Evolutionary conservation across 768 basidiomycete species (phyloP), one percentile per base, ranked within the genome.

Genomic region (Kwoniella newhampshirensis): DNA sequence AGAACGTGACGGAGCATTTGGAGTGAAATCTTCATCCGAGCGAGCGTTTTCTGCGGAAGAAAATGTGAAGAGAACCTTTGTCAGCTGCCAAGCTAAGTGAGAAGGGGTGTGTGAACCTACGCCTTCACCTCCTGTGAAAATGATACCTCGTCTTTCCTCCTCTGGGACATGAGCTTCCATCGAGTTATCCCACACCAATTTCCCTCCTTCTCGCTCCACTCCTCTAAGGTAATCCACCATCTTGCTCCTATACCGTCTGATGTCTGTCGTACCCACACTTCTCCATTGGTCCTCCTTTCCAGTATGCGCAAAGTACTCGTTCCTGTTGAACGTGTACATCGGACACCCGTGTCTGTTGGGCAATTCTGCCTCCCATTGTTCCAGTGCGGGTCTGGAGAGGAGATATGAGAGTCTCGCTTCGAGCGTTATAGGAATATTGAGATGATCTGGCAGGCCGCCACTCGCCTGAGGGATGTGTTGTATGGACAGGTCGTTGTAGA

Each of bases 1-100:
- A 77, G 69, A n/a, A 65, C 64, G 17, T 71, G 61, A 13, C 78
- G 73, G 4, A 80, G 68, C 66, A 79, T 76, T 49, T 74, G 68
- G 26, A 79, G 68, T 1, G 67, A 67, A 13, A 76, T 66, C 32
- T 76, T 65, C 21, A 78, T 51, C 21, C 77, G 67, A 3, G 61
- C 47, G 15, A 72, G 58, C 0, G 77, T 77, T 60, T 77, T 76
- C 68, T 76, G 35, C 8, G 17, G 18, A 40, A 23, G 28, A 9
- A 39, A 3, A 32, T n/a, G 18, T n/a, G n/a, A n/a, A 30, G 7
- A 23, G 20, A 25, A 47, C 17, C 35, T 9, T 9, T 11, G 18
- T 35, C 2, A 30, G 45, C 26, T 17, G 4, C 46, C 12, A 17
- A 40, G 11, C n/a, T 13, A 37, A 18, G 26, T 21, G 18, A 32